Evolutionary conservation across 306 rosid species (phyloP), one percentile per base, ranked within the genome.

Genomic region (Vachellia collinsii): DNA sequence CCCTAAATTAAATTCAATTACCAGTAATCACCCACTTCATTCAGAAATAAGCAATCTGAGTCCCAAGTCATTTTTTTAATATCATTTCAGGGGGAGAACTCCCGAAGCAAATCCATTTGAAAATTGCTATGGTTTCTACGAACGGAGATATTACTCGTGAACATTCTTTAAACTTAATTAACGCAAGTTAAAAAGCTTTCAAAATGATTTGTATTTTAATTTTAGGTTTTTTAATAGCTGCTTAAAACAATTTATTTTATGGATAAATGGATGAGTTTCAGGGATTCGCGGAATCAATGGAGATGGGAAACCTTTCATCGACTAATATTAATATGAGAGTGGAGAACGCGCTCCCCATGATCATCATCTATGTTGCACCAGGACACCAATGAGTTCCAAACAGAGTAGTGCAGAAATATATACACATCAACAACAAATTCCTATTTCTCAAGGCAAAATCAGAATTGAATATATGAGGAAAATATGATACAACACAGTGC

Each of bases 401-500:
- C 44, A 36, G 12, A 12, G 13, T 5, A 62, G 34, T 34, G 9
- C 34, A 64, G 11, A 34, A 5, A 34, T 62, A 66, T 76, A 81
- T 73, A 84, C 64, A 14, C 48, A 74, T 44, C 3, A 66, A 38
- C 4, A 66, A 63, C 68, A 70, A 59, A 46, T 11, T 11, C 59
- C 37, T 70, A 47, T 13, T 36, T 29, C 36, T 12, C n/a, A 34
- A 14, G 46, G 53, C 12, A 51, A 66, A 72, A 17, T 66, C 46
- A 71, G 79, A 58, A 51, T 25, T 62, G 63, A 70, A 48, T 75
- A 56, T 81, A 37, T 13, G 46, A 77, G 22, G 42, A 44, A 58
- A 42, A 62, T 44, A 70, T 77, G 46, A 63, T 51, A 70, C 53
- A 63, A 74, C 62, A 12, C 56, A 77, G 64, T 70, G 74, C 51